A percentile compares a stretch with the other conserved stretches of the same genome.
Conservation (phyloP, 345 rosid species). For the Schrenkiella parvula region DNA sequence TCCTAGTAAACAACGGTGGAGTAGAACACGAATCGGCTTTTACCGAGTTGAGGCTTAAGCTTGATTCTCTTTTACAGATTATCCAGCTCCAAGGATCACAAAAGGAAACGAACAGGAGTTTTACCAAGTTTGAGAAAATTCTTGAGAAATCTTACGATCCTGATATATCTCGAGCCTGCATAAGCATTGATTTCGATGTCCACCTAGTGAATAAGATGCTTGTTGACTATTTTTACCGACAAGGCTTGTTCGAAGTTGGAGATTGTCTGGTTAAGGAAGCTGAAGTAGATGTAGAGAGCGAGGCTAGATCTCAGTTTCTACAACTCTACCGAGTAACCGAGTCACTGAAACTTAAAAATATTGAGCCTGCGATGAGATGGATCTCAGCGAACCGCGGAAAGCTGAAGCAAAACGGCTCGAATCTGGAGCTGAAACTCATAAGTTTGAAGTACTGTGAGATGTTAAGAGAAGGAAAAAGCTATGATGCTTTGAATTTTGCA, state of each 20-base stretch:
- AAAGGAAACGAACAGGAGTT: constrained; percentile 46
- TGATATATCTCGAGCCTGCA: constrained; percentile 69
- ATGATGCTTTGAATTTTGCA: constrained; percentile 57
- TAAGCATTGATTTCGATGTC: constrained; percentile 56
- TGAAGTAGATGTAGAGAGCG: constrained; percentile 43
- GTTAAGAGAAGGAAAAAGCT: constrained; percentile 44
- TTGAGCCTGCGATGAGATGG: constrained; percentile 82
- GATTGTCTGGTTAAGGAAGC: constrained; percentile 66
- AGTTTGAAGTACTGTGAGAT: constrained; percentile 58
- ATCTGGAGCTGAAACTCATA: constrained; percentile 58
- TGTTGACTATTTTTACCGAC: constrained; percentile 61
- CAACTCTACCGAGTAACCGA: constrained; percentile 55
- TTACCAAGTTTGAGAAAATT: constrained; percentile 53
- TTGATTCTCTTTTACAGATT: constrained; percentile 40
- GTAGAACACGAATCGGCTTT: constrained; percentile 31
- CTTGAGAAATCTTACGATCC: constrained; percentile 55
- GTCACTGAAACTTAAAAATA: constrained; percentile 47
- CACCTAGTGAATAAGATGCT: constrained; percentile 55
- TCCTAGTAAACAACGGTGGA: constrained; percentile 31
- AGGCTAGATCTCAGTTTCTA: constrained; percentile 45
- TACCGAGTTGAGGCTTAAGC: constrained; percentile 48
- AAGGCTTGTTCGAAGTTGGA: constrained; percentile 76
- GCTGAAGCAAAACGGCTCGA: constrained; percentile 44
- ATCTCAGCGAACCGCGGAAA: constrained; percentile 43
- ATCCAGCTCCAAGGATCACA: constrained; percentile 55